Base-by-base conservation (phyloP, 139 green algal species). In the Micractinium sp. region DNA sequence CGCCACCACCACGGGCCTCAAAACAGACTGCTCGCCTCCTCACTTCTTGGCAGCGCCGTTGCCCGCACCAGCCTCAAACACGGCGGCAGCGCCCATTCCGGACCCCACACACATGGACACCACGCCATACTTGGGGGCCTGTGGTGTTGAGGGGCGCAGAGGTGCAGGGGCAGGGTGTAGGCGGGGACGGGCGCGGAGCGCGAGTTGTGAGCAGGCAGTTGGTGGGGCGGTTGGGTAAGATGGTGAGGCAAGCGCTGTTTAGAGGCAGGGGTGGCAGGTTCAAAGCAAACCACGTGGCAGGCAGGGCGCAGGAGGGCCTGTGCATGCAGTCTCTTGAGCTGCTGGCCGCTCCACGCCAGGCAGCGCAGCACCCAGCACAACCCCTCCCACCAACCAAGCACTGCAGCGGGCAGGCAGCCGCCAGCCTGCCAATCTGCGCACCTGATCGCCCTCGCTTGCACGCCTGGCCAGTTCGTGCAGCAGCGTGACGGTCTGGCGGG, bases 81-180 rank as follows among this genome's bases (percentile, higher is more conserved):
- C 96, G 0, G 96, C 96, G 22, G 96, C 97, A 5, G 97, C 97
- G 61, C 97, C 97, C 97, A 99, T 98, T 89, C 97, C 97, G n/a
- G 89, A 96, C 67, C 98, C 98, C 85, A 99, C 99, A 94, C 98
- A 99, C 98, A 99, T 99, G 60, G 94, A 97, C 7, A 99, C 96
- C 1, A 99, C 94, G 47, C 98, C 98, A 90, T 98, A 99, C 29
- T 67, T 29, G 66, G 38, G 36, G 83, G 29, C 66, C 83, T 87
- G 83, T 38, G 66, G n/a, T 36, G 38, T 1, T 19, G 78, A 7
- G 25, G 4, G 27, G 7, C 23, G 78, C 2, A 71, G 71, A 19
- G 27, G 25, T 12, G 71, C 63, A 73, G 47, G 47, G 47, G 47
- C 47, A 56, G 47, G 47, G 47, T 56, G 47, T 5, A 56, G 47